Evolutionary conservation across 768 basidiomycete genomes (phyloP).

Genomic region (Termitomyces sp.): DNA sequence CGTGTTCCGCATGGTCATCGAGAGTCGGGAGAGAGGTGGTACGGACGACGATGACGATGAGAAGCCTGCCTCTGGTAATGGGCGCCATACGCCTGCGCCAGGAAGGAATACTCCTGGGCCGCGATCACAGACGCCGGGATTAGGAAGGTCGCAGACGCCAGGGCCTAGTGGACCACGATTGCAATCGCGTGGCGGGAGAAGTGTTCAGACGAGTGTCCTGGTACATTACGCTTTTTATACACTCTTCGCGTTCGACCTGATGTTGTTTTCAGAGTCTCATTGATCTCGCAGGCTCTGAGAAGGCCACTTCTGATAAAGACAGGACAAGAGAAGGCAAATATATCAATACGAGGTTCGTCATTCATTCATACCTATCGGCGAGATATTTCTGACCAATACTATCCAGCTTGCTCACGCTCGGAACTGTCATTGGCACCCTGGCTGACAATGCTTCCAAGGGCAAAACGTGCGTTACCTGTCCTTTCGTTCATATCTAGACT

Average conservation of each 20-base stretch:
- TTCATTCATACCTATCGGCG: background rate
- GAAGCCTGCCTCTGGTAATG: slow-evolving; percentile 22
- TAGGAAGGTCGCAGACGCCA: slow-evolving; percentile 38
- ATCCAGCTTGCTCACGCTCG: slow-evolving; percentile 81
- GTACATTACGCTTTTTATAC: slow-evolving; percentile 32
- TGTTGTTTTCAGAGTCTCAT: slow-evolving; percentile 66
- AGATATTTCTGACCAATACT: slow-evolving; percentile 4
- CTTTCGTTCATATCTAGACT: background rate
- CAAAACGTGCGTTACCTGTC: slow-evolving; percentile 48
- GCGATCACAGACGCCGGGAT: slow-evolving; percentile 40
- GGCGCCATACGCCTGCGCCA: slow-evolving; percentile 25
- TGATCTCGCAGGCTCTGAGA: slow-evolving; percentile 95
- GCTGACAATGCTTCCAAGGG: slow-evolving; percentile 82
- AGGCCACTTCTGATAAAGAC: slow-evolving; percentile 93
- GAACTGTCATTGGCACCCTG: slow-evolving; percentile 87
- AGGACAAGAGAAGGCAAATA: slow-evolving; percentile 95
- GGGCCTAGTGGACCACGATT: slow-evolving; percentile 47
- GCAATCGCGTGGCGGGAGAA: slow-evolving; percentile 75
- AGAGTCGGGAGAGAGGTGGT: slow-evolving; percentile 67
- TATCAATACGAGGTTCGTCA: slow-evolving; percentile 78
- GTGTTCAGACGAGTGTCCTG: slow-evolving; percentile 74
- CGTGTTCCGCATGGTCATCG: slow-evolving; percentile 90
- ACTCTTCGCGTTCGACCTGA: background rate
- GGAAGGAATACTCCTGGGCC: slow-evolving; percentile 39
- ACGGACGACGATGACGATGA: slow-evolving; percentile 37